Evolutionary conservation across 2,329 filamentous ascomycete species (phyloP).

Genomic region (Cercospora sp.): DNA sequence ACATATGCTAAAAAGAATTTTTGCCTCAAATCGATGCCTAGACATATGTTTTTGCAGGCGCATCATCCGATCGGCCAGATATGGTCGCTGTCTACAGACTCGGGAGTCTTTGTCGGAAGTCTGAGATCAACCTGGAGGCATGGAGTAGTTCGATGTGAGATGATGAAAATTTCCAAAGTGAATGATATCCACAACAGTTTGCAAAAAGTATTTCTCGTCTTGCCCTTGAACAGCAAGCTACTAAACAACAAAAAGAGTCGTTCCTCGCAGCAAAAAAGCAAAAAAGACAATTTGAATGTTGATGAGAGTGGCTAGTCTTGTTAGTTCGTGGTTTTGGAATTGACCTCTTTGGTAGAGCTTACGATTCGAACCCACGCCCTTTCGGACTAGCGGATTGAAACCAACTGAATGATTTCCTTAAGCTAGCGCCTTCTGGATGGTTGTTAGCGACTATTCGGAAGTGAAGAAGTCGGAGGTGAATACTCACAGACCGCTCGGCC

Average conservation of each 20-base stretch:
- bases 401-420: slow-evolving; percentile 4
- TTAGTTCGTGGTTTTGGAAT: neutral
- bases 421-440: slow-evolving; percentile 10
- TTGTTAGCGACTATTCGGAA: neutral
- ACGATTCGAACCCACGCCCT: slow-evolving; percentile 20
- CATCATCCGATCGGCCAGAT: neutral
- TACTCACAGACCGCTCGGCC: slow-evolving; percentile 21
- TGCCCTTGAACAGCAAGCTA: neutral
- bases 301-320: slow-evolving; percentile 3
- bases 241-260: neutral
- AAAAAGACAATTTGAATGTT: slow-evolving; percentile 1
- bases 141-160: neutral
- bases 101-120: neutral
- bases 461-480: neutral
- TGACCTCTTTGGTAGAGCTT: neutral
- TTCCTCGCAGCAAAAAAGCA: neutral
- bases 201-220: neutral
- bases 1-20: neutral
- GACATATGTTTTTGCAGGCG: neutral
- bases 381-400: neutral
- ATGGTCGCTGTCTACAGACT: neutral
- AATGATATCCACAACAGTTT: neutral
- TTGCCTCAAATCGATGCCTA: neutral
- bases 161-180: neutral
- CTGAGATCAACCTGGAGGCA: neutral